Conservation (phyloP, 805 yeast species). For the Teunomyces atbi region DNA sequence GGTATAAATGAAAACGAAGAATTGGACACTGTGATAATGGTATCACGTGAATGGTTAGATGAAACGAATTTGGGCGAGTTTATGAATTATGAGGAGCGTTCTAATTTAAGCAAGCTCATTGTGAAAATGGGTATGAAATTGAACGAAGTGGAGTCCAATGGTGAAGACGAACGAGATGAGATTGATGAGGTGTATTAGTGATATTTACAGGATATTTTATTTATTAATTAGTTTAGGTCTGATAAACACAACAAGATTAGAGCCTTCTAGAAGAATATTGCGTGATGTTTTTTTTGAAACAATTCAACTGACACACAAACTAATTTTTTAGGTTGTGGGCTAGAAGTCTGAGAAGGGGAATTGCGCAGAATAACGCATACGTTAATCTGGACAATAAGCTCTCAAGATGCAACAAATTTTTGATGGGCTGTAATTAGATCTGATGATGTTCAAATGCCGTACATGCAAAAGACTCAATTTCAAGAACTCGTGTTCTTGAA, state of each 20-base stretch:
- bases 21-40: constrained; percentile 27
- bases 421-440: neutral
- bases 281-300: constrained; percentile 2
- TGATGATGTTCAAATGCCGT: neutral
- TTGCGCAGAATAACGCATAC: neutral
- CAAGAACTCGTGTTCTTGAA: neutral
- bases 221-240: constrained; percentile 3
- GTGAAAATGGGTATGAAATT: constrained; percentile 32
- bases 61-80: constrained; percentile 16
- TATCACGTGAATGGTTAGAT: constrained; percentile 31
- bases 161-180: constrained; percentile 2
- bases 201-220: neutral
- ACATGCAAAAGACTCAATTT: neutral
- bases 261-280: constrained; percentile 2
- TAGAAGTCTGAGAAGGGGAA: neutral
- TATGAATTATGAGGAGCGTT: constrained; percentile 22
- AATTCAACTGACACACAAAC: neutral
- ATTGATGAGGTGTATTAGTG: neutral
- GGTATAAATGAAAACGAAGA: constrained; percentile 20
- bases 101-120: constrained; percentile 28
- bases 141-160: constrained; percentile 22
- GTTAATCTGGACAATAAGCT: neutral
- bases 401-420: neutral
- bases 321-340: neutral
- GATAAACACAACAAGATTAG: neutral